Percentiles rank a stretch among this genome's conserved stretches.
Evolutionary conservation across 208 protist species (phyloP).

Genomic region (Crithidia mellificae): DNA sequence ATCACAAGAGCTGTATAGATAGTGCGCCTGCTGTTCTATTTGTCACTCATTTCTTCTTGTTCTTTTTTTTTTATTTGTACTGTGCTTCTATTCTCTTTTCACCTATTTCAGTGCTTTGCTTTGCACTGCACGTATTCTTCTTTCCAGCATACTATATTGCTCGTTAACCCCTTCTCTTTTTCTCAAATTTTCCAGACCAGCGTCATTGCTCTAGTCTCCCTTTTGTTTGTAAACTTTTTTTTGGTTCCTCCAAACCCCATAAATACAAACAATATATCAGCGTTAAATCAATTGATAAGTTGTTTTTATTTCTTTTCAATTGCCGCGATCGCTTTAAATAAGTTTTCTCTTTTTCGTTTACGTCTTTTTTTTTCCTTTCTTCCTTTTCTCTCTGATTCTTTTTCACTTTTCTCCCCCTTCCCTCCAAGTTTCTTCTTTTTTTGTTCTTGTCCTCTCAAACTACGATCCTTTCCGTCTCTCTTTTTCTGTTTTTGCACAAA

Average conservation of each 20-base stretch:
- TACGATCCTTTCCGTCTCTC: too few relatives aligned
- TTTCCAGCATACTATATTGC: neutral
- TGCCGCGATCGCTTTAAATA: too few relatives aligned
- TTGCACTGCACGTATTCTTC: neutral
- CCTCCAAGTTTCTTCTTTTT: too few relatives aligned
- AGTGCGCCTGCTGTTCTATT: neutral
- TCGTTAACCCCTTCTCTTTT: neutral
- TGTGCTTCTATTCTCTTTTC: neutral
- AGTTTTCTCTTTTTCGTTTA: too few relatives aligned
- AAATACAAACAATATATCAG: neutral
- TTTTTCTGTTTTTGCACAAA: too few relatives aligned
- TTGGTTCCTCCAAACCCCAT: neutral
- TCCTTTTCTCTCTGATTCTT: too few relatives aligned
- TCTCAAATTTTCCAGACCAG: neutral
- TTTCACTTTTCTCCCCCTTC: too few relatives aligned
- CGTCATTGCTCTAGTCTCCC: neutral
- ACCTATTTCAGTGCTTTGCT: neutral
- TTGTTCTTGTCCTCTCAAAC: too few relatives aligned
- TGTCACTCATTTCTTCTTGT: neutral
- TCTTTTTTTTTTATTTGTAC: too few relatives aligned
- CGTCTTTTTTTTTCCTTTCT: too few relatives aligned
- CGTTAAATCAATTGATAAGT: too few relatives aligned
- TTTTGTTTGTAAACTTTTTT: neutral
- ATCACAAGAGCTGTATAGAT: neutral
- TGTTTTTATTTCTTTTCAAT: neutral